Base-by-base conservation (phyloP, 2,329 filamentous ascomycete species). In the Fusarium sp. region DNA sequence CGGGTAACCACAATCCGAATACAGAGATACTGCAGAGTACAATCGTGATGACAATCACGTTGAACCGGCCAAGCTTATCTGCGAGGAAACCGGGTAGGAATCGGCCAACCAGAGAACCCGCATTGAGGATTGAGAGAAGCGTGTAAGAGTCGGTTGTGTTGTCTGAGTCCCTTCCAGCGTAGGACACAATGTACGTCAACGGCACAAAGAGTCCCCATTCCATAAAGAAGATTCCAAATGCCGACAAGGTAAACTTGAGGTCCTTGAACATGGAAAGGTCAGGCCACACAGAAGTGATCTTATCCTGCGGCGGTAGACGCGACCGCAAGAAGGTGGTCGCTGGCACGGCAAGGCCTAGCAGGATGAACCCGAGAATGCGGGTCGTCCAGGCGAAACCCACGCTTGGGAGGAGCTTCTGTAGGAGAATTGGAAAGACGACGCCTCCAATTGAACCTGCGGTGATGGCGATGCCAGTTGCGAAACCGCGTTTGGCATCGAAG, bases 401-500 rank as follows among this genome's bases (percentile, higher is more conserved):
- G 2, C 83, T 79, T 0, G 85, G 85, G 10, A 88, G 82, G n/a
- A 88, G 81, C 25, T 81, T 79, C 69, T 86, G 84, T 48, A 89
- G 79, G 62, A 87, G 77, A 13, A 88, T 79, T 2, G 87, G 87
- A 63, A 93, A 93, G 2, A 90, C 83, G 25, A 94, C 88, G n/a
- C 92, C 93, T 30, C 92, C 92, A 14, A 93, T 82, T 18, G 90
- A 92, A 20, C 91, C 91, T 0, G 94, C 93, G 0, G 92, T 92
- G 6, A 92, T 89, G n/a, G 94, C 94, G 48, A 97, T 86, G n/a
- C 95, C 95, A 0, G 93, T 96, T 9, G 94, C 94, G 48, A 93
- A 88, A 4, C 92, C 95, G 16, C 95, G 90, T 59, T 90, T 91
- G n/a, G 81, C 82, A 32, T 92, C 87, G 85, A 97, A 97, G 85